Evolutionary conservation across 345 rosid species (phyloP).

Genomic region (Heritiera littoralis): DNA sequence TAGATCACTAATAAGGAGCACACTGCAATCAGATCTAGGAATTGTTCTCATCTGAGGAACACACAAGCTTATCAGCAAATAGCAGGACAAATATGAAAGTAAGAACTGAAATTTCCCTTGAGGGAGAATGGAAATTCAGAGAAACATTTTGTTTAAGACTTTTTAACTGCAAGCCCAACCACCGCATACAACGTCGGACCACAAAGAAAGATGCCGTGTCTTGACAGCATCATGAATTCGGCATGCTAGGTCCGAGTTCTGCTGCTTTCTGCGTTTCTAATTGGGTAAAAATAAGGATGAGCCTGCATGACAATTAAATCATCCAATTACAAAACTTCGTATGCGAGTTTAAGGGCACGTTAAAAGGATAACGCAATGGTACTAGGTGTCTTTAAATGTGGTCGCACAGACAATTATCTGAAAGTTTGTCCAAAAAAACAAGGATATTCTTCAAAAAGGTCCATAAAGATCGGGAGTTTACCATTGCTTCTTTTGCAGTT

Average conservation of each 20-base stretch:
- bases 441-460: background rate
- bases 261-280: slow-evolving; percentile 90
- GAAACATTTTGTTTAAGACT: background rate
- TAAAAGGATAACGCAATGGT: background rate
- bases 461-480: slow-evolving; percentile 27
- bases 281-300: slow-evolving; percentile 82
- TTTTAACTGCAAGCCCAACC: background rate
- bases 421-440: background rate
- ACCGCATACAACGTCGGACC: slow-evolving; percentile 11
- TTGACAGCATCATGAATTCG: slow-evolving; percentile 27
- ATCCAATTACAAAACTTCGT: background rate
- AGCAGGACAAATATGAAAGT: background rate
- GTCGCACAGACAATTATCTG: background rate
- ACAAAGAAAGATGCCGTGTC: slow-evolving; percentile 5
- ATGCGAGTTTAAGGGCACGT: background rate
- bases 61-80: slow-evolving; percentile 9
- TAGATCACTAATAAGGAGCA: background rate
- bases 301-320: slow-evolving; percentile 50
- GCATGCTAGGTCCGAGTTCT: slow-evolving; percentile 47
- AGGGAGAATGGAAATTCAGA: background rate
- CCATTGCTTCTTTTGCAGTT: slow-evolving; percentile 99
- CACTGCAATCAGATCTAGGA: slow-evolving; percentile 12
- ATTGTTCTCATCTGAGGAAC: background rate
- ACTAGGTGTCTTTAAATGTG: background rate
- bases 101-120: background rate